Evolutionary conservation across 169 alveolate genomes (phyloP), one percentile per base, ranked within the genome.

Genomic region (Plasmodium fragile): DNA sequence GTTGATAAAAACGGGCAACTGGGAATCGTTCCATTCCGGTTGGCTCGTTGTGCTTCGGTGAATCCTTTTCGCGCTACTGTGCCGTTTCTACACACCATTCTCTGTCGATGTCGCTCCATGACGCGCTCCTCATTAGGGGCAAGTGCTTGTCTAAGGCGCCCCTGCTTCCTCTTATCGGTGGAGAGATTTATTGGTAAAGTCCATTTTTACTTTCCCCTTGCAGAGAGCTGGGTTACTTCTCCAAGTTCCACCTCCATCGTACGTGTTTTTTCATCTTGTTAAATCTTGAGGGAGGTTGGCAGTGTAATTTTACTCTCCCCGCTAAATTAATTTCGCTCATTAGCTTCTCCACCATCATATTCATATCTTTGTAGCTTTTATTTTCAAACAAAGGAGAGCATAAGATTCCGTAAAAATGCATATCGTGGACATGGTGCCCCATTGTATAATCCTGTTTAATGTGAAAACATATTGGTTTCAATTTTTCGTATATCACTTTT

Each of bases 381-480:
- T 98, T 98, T 81, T 97, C 98, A 79, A 97, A 97, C 13, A 97
- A 85, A 36, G 98, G 98, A 22, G 98, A 97, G 70, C 98, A 97
- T n/a, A 97, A 82, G 34, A 97, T 95, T 0, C 98, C 98, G 97
- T 97, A 92, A 81, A 96, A 95, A 43, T 96, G 97, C 92, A 92
- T 94, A 81, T 94, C 97, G 30, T 96, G 96, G 59, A 96, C 97
- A 69, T 97, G 96, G 85, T 97, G 97, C 4, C 98, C 97, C 95
- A 96, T 96, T 45, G 97, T 96, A 80, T 95, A 95, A 87, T 97
- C 98, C 65, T 97, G 97, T 72, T 96, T 96, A 18, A 97, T 87
- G 81, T 93, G 95, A 95, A 97, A 97, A 83, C 97, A 96, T 52
- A 97, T 96, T 16, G 98, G 98, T 70, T 97, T 96, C 55, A 97